These are phyloP conservation scores for Ophiostoma perfectum DNA, from an alignment of 2,329 filamentous ascomycete species.

Conservation along the genomic window DNA sequence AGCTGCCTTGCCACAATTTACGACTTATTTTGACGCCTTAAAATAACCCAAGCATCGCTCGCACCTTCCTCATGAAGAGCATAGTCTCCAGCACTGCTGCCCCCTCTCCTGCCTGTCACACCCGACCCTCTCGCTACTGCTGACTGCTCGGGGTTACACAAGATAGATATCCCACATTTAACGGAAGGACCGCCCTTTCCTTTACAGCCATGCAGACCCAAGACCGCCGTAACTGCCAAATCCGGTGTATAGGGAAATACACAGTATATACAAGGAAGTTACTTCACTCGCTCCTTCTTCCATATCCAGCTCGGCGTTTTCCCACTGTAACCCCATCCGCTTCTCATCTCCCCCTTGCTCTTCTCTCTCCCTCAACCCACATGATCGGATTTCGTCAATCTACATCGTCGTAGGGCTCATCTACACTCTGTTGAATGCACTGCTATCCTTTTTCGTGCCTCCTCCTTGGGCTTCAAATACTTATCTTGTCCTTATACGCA, in stretches of 20 bases:
- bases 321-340: no score
- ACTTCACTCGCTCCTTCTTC: conserved; percentile 2
- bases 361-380: background rate
- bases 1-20: background rate
- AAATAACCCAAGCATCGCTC: background rate
- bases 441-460: no score
- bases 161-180: conserved; percentile 2
- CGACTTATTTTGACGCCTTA: no score
- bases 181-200: background rate
- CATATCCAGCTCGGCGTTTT: background rate
- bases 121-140: conserved; percentile 10
- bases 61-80: background rate
- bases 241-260: background rate
- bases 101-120: background rate
- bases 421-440: no score
- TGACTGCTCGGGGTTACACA: conserved; percentile 7
- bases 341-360: background rate
- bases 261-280: background rate
- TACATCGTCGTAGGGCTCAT: background rate
- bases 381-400: background rate
- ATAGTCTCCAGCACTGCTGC: background rate
- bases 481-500: no score
- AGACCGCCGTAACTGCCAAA: background rate
- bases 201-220: background rate
- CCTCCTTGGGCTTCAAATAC: no score